These are phyloP conservation scores for Escovopsis weberi DNA, from an alignment of 2,329 filamentous ascomycete genomes.

Conservation along the genomic window DNA sequence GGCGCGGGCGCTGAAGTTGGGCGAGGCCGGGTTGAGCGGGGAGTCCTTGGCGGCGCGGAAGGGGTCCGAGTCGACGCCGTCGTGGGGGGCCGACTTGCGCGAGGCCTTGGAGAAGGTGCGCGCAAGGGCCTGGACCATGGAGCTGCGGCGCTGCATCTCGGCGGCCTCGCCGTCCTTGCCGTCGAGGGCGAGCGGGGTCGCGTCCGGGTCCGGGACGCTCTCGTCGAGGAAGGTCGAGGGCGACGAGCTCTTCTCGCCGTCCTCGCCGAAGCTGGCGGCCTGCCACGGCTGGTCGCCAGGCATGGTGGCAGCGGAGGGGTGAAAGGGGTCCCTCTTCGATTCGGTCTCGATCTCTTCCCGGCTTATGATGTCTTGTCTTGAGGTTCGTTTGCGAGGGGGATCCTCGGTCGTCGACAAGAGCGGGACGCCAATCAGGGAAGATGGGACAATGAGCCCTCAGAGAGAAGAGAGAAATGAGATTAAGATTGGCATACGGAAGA, in stretches of 20 bases:
- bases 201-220: conserved; percentile 16
- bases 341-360: too few species aligned
- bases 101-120: conserved; percentile 39
- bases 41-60: conserved; percentile 35
- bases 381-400: too few species aligned
- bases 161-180: conserved; percentile 17
- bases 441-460: background rate
- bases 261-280: conserved; percentile 7
- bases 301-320: too few species aligned
- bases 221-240: conserved; percentile 24
- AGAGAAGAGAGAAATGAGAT: background rate
- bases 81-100: conserved; percentile 3
- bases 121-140: conserved; percentile 40
- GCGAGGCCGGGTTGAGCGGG: conserved; percentile 37
- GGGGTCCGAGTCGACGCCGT: conserved; percentile 24
- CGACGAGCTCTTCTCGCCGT: conserved; percentile 17
- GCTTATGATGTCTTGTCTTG: too few species aligned
- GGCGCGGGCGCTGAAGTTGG: conserved; percentile 36
- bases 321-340: too few species aligned
- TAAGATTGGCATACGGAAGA: background rate
- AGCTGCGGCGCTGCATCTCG: conserved; percentile 36
- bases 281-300: conserved; percentile 22
- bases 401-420: background rate
- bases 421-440: background rate
- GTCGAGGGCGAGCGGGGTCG: conserved; percentile 9